These are phyloP conservation scores for Colletotrichum euphorbiae DNA, from an alignment of 2,329 filamentous ascomycete species.

Conservation along the genomic window DNA sequence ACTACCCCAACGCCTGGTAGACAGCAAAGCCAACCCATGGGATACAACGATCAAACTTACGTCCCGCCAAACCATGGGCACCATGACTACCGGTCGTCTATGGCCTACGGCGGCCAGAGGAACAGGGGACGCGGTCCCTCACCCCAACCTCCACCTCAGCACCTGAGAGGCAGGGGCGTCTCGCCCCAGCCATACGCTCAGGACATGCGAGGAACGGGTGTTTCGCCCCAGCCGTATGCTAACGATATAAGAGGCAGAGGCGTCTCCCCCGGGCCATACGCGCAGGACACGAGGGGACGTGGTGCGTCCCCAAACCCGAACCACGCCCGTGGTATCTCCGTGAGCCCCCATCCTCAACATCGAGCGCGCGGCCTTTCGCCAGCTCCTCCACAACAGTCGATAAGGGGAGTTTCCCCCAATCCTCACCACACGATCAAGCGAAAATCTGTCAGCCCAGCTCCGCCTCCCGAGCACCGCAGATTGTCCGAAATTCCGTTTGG, in stretches of 20 bases:
- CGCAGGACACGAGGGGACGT: conserved; percentile 58
- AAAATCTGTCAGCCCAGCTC: conserved; percentile 81
- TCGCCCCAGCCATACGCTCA: conserved; percentile 51
- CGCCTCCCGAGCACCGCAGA: conserved; percentile 63
- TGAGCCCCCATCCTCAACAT: conserved; percentile 58
- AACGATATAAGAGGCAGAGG: conserved; percentile 18
- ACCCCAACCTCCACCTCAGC: conserved; percentile 57
- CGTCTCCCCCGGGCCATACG: conserved; percentile 48
- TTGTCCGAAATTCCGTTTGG: conserved; percentile 76
- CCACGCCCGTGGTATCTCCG: conserved; percentile 53
- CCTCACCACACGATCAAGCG: conserved; percentile 69
- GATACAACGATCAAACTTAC: conserved; percentile 46
- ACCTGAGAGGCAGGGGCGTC: conserved; percentile 43
- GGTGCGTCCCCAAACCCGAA: conserved; percentile 42
- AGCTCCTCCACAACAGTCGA: conserved; percentile 51
- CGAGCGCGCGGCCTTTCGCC: conserved; percentile 50
- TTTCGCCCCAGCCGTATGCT: conserved; percentile 3
- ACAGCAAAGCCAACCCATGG: conserved; percentile 47
- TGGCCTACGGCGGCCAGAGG: conserved; percentile 52
- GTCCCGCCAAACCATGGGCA: conserved; percentile 58
- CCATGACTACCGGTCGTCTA: conserved; percentile 55
- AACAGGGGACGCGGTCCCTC: conserved; percentile 51
- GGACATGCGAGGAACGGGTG: neutral
- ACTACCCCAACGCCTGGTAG: conserved; percentile 56
- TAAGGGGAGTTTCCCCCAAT: conserved; percentile 56